Conservation (phyloP, 345 rosid genomes). For the Bruguiera gymnorhiza region DNA sequence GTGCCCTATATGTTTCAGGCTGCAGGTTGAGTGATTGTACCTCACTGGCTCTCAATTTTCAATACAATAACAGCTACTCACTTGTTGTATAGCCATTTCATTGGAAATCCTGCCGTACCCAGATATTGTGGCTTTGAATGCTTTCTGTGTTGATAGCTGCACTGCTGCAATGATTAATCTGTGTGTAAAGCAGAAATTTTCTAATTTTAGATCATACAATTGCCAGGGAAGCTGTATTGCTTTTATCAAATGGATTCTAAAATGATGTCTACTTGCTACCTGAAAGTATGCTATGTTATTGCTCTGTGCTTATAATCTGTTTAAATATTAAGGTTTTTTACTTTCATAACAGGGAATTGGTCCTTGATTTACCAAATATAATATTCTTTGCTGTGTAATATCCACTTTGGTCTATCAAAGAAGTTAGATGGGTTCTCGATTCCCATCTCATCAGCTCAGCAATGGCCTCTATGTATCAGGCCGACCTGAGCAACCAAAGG, state of each 20-base stretch:
- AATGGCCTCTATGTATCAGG: constrained; percentile 92
- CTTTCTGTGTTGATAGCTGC: not conserved
- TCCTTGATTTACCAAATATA: constrained; percentile 8
- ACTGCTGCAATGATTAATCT: not conserved
- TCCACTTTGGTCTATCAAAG: constrained; percentile 14
- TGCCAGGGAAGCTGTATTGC: not conserved
- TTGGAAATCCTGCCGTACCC: too few species aligned
- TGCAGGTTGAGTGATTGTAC: too few species aligned
- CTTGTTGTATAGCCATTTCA: too few species aligned
- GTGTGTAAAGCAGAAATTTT: not conserved
- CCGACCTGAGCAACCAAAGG: constrained; percentile 89
- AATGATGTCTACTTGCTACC: constrained; percentile 3
- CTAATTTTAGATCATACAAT: not conserved
- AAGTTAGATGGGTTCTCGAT: constrained; percentile 73
- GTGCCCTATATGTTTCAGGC: too few species aligned
- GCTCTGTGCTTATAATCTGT: not conserved
- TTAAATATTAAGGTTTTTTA: not conserved
- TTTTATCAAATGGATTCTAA: not conserved
- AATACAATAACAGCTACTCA: too few species aligned
- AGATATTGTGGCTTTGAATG: not conserved
- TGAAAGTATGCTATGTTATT: not conserved
- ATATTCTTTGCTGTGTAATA: constrained; percentile 13
- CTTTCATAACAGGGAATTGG: constrained; percentile 33
- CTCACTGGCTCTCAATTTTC: too few species aligned
- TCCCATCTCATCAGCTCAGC: constrained; percentile 90